Base-by-base conservation (phyloP, 164 flowering plant species). In the Vitis rotundifolia region DNA sequence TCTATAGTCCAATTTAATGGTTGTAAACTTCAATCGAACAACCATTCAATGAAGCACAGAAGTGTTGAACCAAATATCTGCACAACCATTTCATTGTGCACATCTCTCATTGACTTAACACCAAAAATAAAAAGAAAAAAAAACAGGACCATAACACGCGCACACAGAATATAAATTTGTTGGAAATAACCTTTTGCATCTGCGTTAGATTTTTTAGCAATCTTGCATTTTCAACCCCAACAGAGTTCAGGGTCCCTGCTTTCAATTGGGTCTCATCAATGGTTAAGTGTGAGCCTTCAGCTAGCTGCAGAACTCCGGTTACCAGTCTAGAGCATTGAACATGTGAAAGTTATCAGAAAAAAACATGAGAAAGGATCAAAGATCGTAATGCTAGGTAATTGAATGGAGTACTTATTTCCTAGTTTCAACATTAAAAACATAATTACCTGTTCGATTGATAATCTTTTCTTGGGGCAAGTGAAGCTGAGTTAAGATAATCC, bases 391-490 rank as follows among this genome's bases (percentile, higher is more conserved):
- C 15, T 22, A 49, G 11, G 11, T 49, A 48, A 70, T 8, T 49
- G 49, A 18, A 26, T 16, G 60, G 9, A 11, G 15, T 13, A 57
- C 3, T 3, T 68, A 16, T 9, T 16, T 59, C 11, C 59, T 53
- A 3, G 6, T 63, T 22, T 19, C 7, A 54, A 55, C 37, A 50
- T 19, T 54, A 59, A 3, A 18, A 67, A 71, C 14, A 9, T 15
- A 19, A 22, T 16, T 76, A 87, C 99, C 97, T 90, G 76, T 93
- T 88, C 61, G 78, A 72, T 73, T 83, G 72, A 76, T 95, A 90
- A 80, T 95, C 95, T 74, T 93, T 93, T 73, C 63, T 86, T 18
- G 99, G 97, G 49, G 84, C 87, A 72, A 95, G 90, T 54, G 90
- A 83, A 26, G 85, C 80, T 49, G 85, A 68, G 73, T 95, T 95